Percentiles rank a stretch among this genome's conserved stretches.
Evolutionary conservation across 192 early-diverging fungal species (phyloP).

Genomic region (Polychytrium aggregatum): DNA sequence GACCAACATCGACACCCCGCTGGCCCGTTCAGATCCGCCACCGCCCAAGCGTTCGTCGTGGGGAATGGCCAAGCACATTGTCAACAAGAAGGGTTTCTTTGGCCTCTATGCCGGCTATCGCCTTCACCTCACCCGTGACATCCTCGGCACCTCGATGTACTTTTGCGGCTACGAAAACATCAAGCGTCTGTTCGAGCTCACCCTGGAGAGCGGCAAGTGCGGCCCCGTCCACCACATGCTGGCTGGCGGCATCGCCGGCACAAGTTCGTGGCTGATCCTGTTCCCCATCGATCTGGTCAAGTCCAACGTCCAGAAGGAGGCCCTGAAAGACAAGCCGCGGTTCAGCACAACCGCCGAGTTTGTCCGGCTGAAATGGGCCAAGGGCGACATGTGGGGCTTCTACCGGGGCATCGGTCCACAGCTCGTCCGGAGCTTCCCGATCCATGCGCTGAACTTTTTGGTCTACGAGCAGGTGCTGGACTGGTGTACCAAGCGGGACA

Average conservation of each 20-base stretch:
- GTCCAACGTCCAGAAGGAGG: conserved; percentile 40
- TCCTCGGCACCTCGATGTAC: conserved; percentile 31
- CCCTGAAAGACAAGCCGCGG: conserved; percentile 26
- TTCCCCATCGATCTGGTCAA: conserved; percentile 47
- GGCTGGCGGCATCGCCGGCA: conserved; percentile 38
- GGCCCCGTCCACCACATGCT: conserved; percentile 30
- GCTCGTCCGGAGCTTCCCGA: conserved; percentile 33
- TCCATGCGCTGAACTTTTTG: conserved; percentile 40
- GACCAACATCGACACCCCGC: neutral
- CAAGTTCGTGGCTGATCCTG: conserved; percentile 32
- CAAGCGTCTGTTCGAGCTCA: conserved; percentile 18
- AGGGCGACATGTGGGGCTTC: conserved; percentile 31
- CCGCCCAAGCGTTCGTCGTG: neutral
- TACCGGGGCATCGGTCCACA: conserved; percentile 37
- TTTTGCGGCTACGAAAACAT: conserved; percentile 35
- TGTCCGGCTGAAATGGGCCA: conserved; percentile 15
- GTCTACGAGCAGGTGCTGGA: conserved; percentile 26
- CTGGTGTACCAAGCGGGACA: too few relatives aligned
- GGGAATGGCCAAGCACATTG: conserved; percentile 26
- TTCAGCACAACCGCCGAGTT: conserved; percentile 19
- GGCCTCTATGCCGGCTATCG: conserved; percentile 34
- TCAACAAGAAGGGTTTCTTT: conserved; percentile 23
- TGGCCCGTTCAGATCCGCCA: neutral
- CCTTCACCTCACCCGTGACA: conserved; percentile 26
- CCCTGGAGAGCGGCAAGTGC: conserved; percentile 5